These are phyloP conservation scores for Cryptococcus neoformans DNA, from an alignment of 1,284 basidiomycete species.

Conservation along the genomic window DNA sequence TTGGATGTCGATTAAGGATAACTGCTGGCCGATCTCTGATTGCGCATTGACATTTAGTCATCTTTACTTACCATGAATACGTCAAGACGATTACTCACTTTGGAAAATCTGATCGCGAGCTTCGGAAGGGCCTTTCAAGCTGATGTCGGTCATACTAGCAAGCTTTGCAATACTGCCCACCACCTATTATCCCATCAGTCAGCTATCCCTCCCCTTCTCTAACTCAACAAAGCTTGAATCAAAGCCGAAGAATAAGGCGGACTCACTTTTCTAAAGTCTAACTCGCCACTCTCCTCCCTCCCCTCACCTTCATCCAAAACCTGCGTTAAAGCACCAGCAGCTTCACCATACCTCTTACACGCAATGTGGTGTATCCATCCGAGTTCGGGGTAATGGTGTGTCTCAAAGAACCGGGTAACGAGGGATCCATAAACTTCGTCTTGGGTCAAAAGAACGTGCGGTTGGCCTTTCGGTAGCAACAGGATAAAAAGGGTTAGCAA, in stretches of 20 bases:
- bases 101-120: conserved; percentile 1
- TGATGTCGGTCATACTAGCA: conserved; percentile 69
- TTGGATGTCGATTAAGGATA: conserved; percentile 58
- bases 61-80: too few relatives aligned
- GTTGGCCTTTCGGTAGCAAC: conserved; percentile 13
- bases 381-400: conserved; percentile 62
- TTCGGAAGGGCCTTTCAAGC: conserved; percentile 37
- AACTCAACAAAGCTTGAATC: too few relatives aligned
- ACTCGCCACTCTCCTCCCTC: conserved; percentile 55
- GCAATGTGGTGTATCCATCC: conserved; percentile 91
- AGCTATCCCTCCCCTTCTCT: too few relatives aligned
- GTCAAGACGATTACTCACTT: not conserved
- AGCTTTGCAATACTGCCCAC: conserved; percentile 91
- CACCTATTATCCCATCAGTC: conserved; percentile 41
- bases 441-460: conserved; percentile 71
- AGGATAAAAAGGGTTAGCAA: not conserved
- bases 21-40: conserved; percentile 52
- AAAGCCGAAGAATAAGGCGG: too few relatives aligned
- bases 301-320: conserved; percentile 59
- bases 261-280: conserved; percentile 49
- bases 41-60: not conserved
- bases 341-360: conserved; percentile 62
- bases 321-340: conserved; percentile 61
- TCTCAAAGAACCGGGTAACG: conserved; percentile 71
- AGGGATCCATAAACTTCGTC: conserved; percentile 61